A percentile compares a stretch with the other conserved stretches of the same genome.
phyloP scores from a whole-genome alignment of 2,329 filamentous ascomycete genomes.

The Leptosphaerulina australis region DNA sequence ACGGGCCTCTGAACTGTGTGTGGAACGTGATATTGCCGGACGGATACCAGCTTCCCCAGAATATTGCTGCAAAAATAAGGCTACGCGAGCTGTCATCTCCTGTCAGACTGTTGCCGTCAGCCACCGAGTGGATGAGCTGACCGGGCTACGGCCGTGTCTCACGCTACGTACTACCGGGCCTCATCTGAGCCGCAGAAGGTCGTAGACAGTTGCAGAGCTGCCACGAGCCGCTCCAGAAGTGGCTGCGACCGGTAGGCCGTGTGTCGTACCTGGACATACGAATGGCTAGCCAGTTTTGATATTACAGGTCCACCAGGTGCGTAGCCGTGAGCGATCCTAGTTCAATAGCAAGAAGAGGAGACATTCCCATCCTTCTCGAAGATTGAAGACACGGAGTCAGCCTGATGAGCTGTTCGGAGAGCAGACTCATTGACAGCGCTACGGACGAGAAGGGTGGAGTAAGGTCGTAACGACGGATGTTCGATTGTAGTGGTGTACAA shows the following conservation, averaged over 20 bases:
- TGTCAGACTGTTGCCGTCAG: constrained; percentile 5
- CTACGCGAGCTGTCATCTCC: constrained; percentile 24
- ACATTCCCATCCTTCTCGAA: background rate
- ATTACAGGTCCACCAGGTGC: background rate
- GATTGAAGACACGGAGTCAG: background rate
- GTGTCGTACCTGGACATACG: background rate
- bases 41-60: constrained; percentile 31
- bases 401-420: background rate
- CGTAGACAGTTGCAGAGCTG: constrained; percentile 1
- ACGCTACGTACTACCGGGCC: constrained; percentile 16
- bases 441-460: background rate
- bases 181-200: constrained; percentile 10
- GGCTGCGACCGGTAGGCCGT: background rate
- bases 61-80: constrained; percentile 9
- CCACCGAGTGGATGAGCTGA: constrained; percentile 3
- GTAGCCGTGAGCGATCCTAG: background rate
- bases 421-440: background rate
- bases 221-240: constrained; percentile 3
- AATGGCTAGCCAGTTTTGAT: background rate
- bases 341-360: background rate
- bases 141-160: constrained; percentile 13
- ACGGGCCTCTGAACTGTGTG: background rate
- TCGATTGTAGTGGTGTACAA: constrained; percentile 2
- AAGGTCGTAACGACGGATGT: constrained; percentile 3
- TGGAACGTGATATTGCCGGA: constrained; percentile 21